Evolutionary conservation across 2,329 filamentous ascomycete genomes (phyloP).

Genomic region (Aspergillus cejpii): DNA sequence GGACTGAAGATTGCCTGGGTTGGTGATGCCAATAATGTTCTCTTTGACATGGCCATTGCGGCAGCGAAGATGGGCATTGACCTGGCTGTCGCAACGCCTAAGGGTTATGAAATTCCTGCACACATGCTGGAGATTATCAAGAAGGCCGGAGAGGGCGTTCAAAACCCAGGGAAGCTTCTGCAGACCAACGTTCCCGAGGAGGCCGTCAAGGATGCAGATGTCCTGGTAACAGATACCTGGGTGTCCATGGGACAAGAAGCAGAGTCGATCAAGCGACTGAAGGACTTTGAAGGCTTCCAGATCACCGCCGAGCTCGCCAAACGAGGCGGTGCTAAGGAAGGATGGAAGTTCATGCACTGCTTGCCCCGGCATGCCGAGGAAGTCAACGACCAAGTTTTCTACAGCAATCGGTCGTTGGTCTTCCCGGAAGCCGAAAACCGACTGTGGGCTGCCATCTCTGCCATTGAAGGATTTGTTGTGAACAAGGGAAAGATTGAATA

Average conservation of each 20-base stretch:
- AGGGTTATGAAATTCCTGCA: conserved; percentile 73
- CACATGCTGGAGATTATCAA: conserved; percentile 67
- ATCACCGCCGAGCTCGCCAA: conserved; percentile 80
- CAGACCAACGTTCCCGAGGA: conserved; percentile 79
- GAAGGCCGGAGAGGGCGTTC: conserved; percentile 52
- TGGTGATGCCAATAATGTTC: conserved; percentile 93
- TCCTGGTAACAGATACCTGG: conserved; percentile 96
- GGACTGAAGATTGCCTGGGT: conserved; percentile 93
- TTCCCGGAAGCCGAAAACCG: conserved; percentile 94
- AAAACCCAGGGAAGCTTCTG: conserved; percentile 57
- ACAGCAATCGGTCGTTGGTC: conserved; percentile 74
- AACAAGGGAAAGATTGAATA: conserved; percentile 71
- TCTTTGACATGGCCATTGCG: conserved; percentile 86
- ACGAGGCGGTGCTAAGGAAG: conserved; percentile 74
- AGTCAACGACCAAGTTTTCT: conserved; percentile 91
- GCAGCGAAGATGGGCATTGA: conserved; percentile 82
- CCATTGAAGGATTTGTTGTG: conserved; percentile 83
- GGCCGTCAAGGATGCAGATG: conserved; percentile 74
- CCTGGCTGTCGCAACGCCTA: conserved; percentile 77
- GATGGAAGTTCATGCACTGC: conserved; percentile 99
- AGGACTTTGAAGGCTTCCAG: conserved; percentile 83
- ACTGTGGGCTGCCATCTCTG: conserved; percentile 82
- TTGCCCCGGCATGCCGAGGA: conserved; percentile 87
- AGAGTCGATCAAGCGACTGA: conserved; percentile 68
- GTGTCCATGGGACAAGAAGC: conserved; percentile 96